Percentiles rank a stretch among this genome's conserved stretches.
Conservation (phyloP, 1,284 basidiomycete species). For the Cutaneotrichosporon sp. region DNA sequence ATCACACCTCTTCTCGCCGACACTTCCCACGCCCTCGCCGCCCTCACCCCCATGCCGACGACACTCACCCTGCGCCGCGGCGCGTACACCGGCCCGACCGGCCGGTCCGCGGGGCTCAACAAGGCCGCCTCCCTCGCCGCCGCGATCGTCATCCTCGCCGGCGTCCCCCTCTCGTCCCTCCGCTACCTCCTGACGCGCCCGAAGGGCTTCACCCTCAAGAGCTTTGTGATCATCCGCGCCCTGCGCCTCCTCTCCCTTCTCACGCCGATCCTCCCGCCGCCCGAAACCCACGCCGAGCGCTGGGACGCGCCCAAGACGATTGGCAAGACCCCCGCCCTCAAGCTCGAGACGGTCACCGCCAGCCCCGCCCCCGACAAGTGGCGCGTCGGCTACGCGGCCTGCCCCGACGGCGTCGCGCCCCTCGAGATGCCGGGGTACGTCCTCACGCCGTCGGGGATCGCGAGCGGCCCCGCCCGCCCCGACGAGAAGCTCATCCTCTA, state of each 20-base stretch:
- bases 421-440: constrained; percentile 10
- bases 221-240: not conserved
- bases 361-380: not conserved
- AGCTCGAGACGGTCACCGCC: not conserved
- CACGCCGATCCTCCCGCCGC: not conserved
- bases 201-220: not conserved
- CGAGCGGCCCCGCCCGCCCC: constrained; percentile 17
- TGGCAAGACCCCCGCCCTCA: not conserved
- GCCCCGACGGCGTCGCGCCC: not conserved
- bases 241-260: not conserved
- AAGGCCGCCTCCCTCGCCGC: not conserved
- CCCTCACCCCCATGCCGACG: constrained; percentile 6
- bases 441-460: too few relatives aligned
- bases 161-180: not conserved
- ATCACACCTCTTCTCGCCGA: too few relatives aligned
- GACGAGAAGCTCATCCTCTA: constrained; percentile 36
- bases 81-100: constrained; percentile 2
- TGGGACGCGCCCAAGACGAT: constrained; percentile 4
- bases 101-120: not conserved
- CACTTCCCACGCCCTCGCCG: too few relatives aligned
- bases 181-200: not conserved
- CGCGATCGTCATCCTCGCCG: not conserved
- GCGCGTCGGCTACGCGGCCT: not conserved
- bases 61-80: not conserved
- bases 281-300: not conserved